A percentile compares a stretch with the other conserved stretches of the same genome.
These are phyloP conservation scores for Echites panduratus DNA, from an alignment of 257 asterid species.

Conservation along the genomic window DNA sequence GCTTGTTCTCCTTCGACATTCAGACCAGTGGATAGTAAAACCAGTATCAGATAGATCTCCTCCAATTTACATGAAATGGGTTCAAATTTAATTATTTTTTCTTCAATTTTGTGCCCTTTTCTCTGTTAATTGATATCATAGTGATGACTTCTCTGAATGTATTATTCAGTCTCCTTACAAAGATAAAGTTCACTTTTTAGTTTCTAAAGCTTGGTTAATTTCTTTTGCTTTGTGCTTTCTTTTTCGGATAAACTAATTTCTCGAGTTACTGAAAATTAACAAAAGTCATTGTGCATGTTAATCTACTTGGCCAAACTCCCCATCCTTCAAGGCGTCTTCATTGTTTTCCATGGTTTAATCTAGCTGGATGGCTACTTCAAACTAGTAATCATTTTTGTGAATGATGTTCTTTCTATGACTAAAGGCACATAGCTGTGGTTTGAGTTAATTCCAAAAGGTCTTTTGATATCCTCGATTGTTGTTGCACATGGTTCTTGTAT, in stretches of 20 bases:
- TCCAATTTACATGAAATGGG: slow-evolving; percentile 21
- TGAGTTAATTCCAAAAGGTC: slow-evolving; percentile 11
- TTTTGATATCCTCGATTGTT: background rate
- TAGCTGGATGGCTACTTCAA: background rate
- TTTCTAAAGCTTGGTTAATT: background rate
- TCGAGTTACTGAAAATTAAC: background rate
- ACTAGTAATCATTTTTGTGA: slow-evolving; percentile 1
- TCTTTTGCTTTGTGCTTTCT: background rate
- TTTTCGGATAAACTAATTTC: background rate
- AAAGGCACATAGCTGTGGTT: background rate
- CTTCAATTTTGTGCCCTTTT: slow-evolving; percentile 14
- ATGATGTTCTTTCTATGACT: background rate
- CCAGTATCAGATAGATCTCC: slow-evolving; percentile 17
- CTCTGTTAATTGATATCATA: slow-evolving; percentile 25
- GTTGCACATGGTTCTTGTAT: slow-evolving; percentile 22
- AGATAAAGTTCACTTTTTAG: slow-evolving; percentile 7
- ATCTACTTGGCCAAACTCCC: background rate
- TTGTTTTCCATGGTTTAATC: slow-evolving; percentile 3
- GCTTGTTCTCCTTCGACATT: slow-evolving; percentile 41
- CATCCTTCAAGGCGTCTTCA: background rate
- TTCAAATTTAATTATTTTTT: slow-evolving; percentile 19
- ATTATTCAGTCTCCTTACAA: slow-evolving; percentile 18
- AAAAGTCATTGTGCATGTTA: slow-evolving; percentile 3
- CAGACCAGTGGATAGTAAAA: slow-evolving; percentile 16
- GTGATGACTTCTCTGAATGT: slow-evolving; percentile 8